Base-by-base conservation (phyloP, 371 early-diverging fungal genomes). In the Syncephalis plumigaleata region DNA sequence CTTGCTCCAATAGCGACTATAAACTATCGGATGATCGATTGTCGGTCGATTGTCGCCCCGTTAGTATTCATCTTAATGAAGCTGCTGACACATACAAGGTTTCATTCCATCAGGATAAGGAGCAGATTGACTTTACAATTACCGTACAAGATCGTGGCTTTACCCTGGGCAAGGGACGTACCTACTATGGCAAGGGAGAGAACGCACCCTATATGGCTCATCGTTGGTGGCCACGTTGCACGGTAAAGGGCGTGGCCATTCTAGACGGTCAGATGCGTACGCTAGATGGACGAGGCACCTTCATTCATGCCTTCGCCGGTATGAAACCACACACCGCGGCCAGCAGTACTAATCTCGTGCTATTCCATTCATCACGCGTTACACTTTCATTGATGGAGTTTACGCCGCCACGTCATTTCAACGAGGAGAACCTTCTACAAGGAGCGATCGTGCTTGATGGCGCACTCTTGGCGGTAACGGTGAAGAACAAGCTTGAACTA, bases 311-410 rank as follows among this genome's bases (percentile, higher is more conserved):
- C 5, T 63, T 86, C 50, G 73, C 86, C 60, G 79, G 71, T 48
- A 82, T 84, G 72, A 79, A 81, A 47, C 91, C 92, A 26, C 86
- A 91, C 47, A 61, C 79, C 47, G 77, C 81, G 36, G 87, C 83
- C n/a, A 70, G 77, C 42, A 77, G 77, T 50, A 91, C 91, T 88
- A 85, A 82, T 59, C 79, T 81, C 65, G 67, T 74, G 47, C 59
- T 77, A 56, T 75, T 87, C 62, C 75, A 70, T 39, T 43, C 52
- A 39, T 50, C 55, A 31, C 52, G 51, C 21, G 45, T 52, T 15
- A 56, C 60, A 24, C 64, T 56, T 22, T 72, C 74, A 18, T 59
- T 80, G 9, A 59, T 88, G 45, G 66, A 86, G 63, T 89, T 84
- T 60, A 73, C 70, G 39, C 81, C 89, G 18, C 81, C 87, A 13